Conservation (phyloP, 192 early-diverging fungal genomes). For the Coemansia biformis region DNA sequence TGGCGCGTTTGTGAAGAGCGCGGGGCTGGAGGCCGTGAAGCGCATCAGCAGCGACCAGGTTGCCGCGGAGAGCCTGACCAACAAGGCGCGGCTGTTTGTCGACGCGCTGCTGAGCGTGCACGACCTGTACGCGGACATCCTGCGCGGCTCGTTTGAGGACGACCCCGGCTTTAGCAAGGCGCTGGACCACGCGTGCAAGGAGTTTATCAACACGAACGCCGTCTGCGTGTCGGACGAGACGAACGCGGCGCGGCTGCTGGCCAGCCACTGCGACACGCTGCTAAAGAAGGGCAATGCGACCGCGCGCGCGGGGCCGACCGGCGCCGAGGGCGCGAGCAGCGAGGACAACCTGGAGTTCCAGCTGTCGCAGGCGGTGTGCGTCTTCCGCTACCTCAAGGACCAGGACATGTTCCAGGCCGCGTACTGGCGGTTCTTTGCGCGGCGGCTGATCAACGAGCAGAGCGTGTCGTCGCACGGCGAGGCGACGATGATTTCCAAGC, state of each 20-base stretch:
- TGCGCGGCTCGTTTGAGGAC: conserved; percentile 64
- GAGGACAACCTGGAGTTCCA: conserved; percentile 50
- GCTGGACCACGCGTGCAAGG: conserved; percentile 88
- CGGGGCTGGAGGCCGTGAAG: conserved; percentile 74
- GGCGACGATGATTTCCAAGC: conserved; percentile 87
- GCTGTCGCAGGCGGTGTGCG: conserved; percentile 64
- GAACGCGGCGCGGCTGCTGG: conserved; percentile 84
- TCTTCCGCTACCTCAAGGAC: conserved; percentile 95
- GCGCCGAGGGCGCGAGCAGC: conserved; percentile 35
- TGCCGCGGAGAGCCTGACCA: conserved; percentile 24
- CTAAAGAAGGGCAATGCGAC: conserved; percentile 67
- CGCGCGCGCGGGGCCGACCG: conserved; percentile 17
- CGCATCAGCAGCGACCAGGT: conserved; percentile 61
- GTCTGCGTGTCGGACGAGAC: conserved; percentile 64
- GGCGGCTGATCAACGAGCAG: conserved; percentile 82
- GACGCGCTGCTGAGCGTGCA: conserved; percentile 82
- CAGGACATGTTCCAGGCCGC: conserved; percentile 99
- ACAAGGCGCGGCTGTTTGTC: conserved; percentile 68
- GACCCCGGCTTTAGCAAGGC: conserved; percentile 87
- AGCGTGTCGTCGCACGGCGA: conserved; percentile 91
- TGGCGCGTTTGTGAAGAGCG: conserved; percentile 70
- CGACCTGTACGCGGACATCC: conserved; percentile 75
- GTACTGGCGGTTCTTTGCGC: conserved; percentile 88
- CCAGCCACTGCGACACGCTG: conserved; percentile 84
- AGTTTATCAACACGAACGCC: conserved; percentile 88